Evolutionary conservation across 768 basidiomycete species (phyloP).

Genomic region (Lactifluus pinguis): DNA sequence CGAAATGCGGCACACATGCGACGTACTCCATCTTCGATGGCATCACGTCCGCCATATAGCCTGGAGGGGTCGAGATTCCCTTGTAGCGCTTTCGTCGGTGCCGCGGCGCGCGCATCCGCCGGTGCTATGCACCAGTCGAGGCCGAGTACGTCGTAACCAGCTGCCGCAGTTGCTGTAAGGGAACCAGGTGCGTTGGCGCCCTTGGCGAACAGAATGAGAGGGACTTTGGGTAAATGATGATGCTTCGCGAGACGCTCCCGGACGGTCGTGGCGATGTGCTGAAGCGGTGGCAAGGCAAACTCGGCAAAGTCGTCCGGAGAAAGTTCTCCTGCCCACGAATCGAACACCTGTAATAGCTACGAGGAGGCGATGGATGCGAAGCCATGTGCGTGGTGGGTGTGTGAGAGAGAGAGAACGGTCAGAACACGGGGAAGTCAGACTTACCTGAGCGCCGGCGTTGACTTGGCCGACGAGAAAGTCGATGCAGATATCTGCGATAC

Average conservation of each 20-base stretch:
- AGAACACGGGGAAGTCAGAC: constrained; percentile 16
- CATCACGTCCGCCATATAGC: constrained; percentile 76
- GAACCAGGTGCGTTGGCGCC: constrained; percentile 72
- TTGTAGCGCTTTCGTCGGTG: constrained; percentile 66
- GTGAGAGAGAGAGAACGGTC: not conserved
- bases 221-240: constrained; percentile 44
- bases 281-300: constrained; percentile 77
- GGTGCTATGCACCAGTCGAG: constrained; percentile 90
- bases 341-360: constrained; percentile 93
- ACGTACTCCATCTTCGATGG: constrained; percentile 81
- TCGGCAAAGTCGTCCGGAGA: constrained; percentile 76
- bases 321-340: constrained; percentile 92
- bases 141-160: constrained; percentile 82
- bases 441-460: constrained; percentile 90
- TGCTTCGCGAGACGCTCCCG: constrained; percentile 46
- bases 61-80: constrained; percentile 90
- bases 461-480: constrained; percentile 90
- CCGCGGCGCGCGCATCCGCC: constrained; percentile 51
- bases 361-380: not conserved
- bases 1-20: constrained; percentile 70
- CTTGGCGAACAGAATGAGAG: constrained; percentile 92
- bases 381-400: not conserved
- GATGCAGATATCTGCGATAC: constrained; percentile 83
- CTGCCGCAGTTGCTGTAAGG: constrained; percentile 42
- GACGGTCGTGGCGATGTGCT: constrained; percentile 64